These are phyloP conservation scores for Aspergillus floridensis DNA, from an alignment of 2,329 filamentous ascomycete species.

Conservation along the genomic window DNA sequence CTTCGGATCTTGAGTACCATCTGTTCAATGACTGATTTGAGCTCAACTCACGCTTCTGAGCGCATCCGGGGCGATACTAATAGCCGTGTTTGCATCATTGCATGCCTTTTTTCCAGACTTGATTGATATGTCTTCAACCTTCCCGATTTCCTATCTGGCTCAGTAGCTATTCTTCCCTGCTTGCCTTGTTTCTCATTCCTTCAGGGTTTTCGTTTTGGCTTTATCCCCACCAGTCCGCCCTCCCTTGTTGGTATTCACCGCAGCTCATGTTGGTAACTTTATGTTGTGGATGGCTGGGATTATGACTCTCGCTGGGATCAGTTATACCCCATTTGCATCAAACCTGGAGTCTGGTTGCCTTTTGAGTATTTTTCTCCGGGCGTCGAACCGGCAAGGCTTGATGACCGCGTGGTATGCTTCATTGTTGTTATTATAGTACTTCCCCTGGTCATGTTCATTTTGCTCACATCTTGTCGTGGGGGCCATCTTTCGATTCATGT, in stretches of 20 bases:
- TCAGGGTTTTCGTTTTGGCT: background rate
- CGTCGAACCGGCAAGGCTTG: conserved; percentile 12
- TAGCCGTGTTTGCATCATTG: background rate
- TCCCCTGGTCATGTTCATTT: background rate
- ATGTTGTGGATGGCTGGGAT: conserved; percentile 17
- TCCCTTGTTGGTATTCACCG: conserved; percentile 16
- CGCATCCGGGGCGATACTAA: background rate
- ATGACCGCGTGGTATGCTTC: background rate
- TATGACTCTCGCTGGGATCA: conserved; percentile 14
- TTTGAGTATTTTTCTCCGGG: conserved; percentile 15
- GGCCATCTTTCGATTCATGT: background rate
- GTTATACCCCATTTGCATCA: conserved; percentile 26
- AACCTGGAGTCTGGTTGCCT: conserved; percentile 25
- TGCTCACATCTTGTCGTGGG: background rate
- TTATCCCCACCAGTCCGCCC: background rate
- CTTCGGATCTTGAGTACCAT: background rate
- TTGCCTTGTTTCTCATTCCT: background rate
- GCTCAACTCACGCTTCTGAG: background rate
- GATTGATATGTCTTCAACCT: background rate
- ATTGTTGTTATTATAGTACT: background rate
- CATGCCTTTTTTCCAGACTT: background rate
- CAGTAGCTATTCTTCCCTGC: background rate
- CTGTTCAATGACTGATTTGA: background rate
- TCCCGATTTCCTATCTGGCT: background rate
- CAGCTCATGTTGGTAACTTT: conserved; percentile 15